Evolutionary conservation across 352 stramenopile genomes (phyloP), one percentile per base, ranked within the genome.

Genomic region (Saprolegnia parasitica): DNA sequence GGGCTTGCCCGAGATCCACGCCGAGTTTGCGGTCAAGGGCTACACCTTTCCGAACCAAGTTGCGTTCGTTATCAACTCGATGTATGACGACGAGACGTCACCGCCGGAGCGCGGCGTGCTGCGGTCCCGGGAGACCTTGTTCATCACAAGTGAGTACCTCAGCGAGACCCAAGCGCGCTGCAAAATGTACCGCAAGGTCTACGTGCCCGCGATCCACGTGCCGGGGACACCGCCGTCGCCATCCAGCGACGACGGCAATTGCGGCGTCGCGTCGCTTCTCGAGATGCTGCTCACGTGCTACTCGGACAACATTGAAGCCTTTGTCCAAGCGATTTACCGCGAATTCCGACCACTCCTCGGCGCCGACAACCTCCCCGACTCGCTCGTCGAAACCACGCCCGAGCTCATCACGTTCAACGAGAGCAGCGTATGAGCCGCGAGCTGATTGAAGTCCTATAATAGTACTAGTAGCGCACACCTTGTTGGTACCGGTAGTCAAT

Each of bases 151-250:
- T 5, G 60, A 67, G 32, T 46, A 45, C 32, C 5, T 54, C 21
- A 55, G 5, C 18, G 60, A 56, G 46, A 67, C 60, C 11, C 40
- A 67, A 15, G 10, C 60, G 42, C 60, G 60, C 21, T 46, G 32
- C 24, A 67, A 67, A 23, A 56, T 60, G 13, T 60, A 60, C 35
- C 52, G 52, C 20, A 60, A 60, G 35, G 52, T 60, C 13, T 60
- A 60, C 20, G 52, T 60, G 4, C 52, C 52, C 24, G 52, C 52
- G 11, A 20, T 60, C 13, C n/a, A 26, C 35, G 35, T 60, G 11
- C 52, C 52, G 35, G 52, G 52, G 11, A 60, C 52, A 3, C 52
- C 52, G 24, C 52, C 52, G 35, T 60, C 52, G 11, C 52, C 52
- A 8, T 4, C 3, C 13, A 42, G 24, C 24, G 52, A 60, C 52